Evolutionary conservation across 2,329 filamentous ascomycete species (phyloP), one percentile per base, ranked within the genome.

Genomic region (Fusarium drepaniforme): DNA sequence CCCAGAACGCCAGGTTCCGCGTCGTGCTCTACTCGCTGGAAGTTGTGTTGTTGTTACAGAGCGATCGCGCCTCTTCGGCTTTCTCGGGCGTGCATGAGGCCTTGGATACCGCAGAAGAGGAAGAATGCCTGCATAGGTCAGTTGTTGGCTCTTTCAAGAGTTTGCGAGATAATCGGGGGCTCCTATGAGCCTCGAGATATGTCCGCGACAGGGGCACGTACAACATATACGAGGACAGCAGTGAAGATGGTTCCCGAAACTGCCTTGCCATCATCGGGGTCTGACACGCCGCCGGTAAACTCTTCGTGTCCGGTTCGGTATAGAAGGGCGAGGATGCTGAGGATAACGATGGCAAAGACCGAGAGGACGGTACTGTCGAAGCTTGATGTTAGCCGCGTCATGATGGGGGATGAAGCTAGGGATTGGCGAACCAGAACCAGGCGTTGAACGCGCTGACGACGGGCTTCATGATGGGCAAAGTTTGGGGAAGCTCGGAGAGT

Each of bases 381-480:
- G 49, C 57, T 67, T 49, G 13, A 67, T 66, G 75, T 81, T 78
- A 81, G 80, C 74, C 64, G 66, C 58, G 56, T 71, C 68, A 69
- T 74, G 63, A 67, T 62, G 49, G 49, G 66, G 51, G 44, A 53
- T 49, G 56, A 60, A 73, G 67, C 44, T 30, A 64, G 58, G 75
- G 59, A 67, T 74, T 70, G 69, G 84, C 91, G 82, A 88, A 98
- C 96, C 96, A 98, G 87, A 92, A 94, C 95, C 96, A 98, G 81
- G 96, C 96, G 87, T 97, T 96, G 87, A 96, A 90, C 77, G 95
- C 93, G 82, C 94, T 93, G 79, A 98, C 94, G 82, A 98, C 88
- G 78, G 96, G 96, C 92, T 98, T 98, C 96, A 98, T 98, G 82
- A 81, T 90, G 87, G 84, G 67, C 68, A 56, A 18, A 18, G 64